Conservation (phyloP, 83 land plant species). For the Picea abies region DNA sequence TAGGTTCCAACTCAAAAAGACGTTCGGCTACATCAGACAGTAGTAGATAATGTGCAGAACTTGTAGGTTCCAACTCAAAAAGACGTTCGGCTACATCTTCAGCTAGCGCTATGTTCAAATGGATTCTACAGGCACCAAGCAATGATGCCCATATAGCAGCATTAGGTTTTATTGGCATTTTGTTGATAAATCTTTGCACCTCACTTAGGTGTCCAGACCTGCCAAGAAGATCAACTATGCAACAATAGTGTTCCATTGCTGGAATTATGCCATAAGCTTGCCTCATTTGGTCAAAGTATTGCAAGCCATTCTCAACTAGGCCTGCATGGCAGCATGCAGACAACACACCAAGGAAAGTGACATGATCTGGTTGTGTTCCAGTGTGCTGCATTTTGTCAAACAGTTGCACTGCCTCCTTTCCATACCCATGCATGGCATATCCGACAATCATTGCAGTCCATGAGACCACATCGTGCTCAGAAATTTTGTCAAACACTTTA, state of each 20-base stretch:
- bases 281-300: too few species aligned
- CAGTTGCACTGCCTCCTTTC: too few species aligned
- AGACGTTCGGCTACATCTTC: background rate
- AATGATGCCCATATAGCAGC: background rate
- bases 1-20: background rate
- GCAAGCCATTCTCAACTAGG: too few species aligned
- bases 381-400: too few species aligned
- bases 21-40: background rate
- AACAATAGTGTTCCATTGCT: background rate
- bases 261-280: background rate
- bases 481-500: slow-evolving; percentile 29
- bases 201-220: background rate
- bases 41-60: background rate
- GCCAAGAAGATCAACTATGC: background rate
- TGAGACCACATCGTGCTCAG: slow-evolving; percentile 41
- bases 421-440: too few species aligned
- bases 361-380: too few species aligned
- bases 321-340: too few species aligned
- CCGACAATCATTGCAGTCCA: slow-evolving; percentile 23
- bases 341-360: too few species aligned
- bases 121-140: background rate
- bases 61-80: background rate
- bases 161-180: background rate
- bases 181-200: background rate
- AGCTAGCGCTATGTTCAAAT: background rate